Base-by-base conservation (phyloP, 139 green algal species). In the Microglena sp. region DNA sequence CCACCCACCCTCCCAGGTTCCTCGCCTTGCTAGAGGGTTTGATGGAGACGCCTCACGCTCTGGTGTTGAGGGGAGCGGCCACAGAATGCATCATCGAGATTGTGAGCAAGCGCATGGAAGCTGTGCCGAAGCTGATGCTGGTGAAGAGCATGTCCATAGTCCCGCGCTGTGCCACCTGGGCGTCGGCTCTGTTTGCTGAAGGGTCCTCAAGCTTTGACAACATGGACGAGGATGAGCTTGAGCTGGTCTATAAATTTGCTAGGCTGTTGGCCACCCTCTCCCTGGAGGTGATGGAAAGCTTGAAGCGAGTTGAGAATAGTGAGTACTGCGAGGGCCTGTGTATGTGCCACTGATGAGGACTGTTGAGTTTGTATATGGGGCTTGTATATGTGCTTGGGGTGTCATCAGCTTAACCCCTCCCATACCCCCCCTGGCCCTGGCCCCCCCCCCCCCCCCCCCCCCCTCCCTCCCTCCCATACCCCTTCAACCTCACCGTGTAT, bases 101-200 rank as follows among this genome's bases (percentile, higher is more conserved):
- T 1, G 69, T 94, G 2, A 71, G 33, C 44, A 96, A 96, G 73
- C 82, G 90, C 65, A 96, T 96, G 90, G 90, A 96, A 22, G 67
- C 84, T 2, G 55, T 59, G 27, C 58, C 77, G 56, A 96, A 96
- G 74, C 74, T 96, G 31, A 60, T 64, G 8, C 80, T 96, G 1
- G 78, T 95, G 27, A 75, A 90, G 68, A 70, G 66, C 66, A 79
- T 85, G 45, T 68, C 69, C 24, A 77, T 94, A 26, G 79, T 87
- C n/a, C 50, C 61, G 7, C 64, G 73, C 22, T 81, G 67, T 33
- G 75, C 79, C 0, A 6, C 34, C 2, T 90, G 83, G 82, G 72
- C 69, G 1, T 29, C 3, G 4, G 77, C 77, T n/a, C 72, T 88
- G 53, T 80, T 78, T 28, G 69, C 2, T 60, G n/a, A n/a, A 72